Evolutionary conservation across 306 rosid genomes (phyloP), one percentile per base, ranked within the genome.

Genomic region (Malus domestica): DNA sequence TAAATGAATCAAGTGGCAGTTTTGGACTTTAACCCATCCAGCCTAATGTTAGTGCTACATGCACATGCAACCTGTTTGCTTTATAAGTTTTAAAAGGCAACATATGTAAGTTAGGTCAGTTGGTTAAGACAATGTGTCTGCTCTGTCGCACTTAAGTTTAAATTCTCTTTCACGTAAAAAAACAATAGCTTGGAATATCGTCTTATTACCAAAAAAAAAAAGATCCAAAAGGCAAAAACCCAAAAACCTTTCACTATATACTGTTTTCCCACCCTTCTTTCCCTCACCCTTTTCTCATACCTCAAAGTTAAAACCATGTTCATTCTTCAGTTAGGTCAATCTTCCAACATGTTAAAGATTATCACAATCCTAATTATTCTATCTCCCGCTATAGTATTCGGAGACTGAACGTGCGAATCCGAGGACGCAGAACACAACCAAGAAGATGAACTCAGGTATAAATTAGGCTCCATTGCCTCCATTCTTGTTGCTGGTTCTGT

Each of bases 401-500:
- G 74, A 35, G 79, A 67, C 20, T 80, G 89, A 38, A 75, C 67
- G 2, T 88, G 88, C 68, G 82, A 87, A 22, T 23, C 60, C 11
- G 75, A 76, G 29, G 66, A 55, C 40, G 32, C 52, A 58, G 68
- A 33, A 8, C 72, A 70, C 35, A 68, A 79, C 55, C 58, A 82
- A 40, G 46, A 13, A 18, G 83, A 70, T 40, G 82, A 79, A 13
- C 80, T 88, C 0, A 81, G 67, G 16, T 92, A 81, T 82, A 92
- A 92, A 76, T 14, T 88, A 49, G 89, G 83, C 3, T 90, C 97
- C 22, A 84, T 92, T 33, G 89, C 86, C 69, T 84, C 91, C 2
- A 76, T 92, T 3, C 89, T 92, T 6, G 71, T 90, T 40, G 82
- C 90, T 7, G 96, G 96, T 5, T 88, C 90, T 18, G 82, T 85